Evolutionary conservation across 1,284 basidiomycete genomes (phyloP).

Genomic region (Rhodotorula mucilaginosa): DNA sequence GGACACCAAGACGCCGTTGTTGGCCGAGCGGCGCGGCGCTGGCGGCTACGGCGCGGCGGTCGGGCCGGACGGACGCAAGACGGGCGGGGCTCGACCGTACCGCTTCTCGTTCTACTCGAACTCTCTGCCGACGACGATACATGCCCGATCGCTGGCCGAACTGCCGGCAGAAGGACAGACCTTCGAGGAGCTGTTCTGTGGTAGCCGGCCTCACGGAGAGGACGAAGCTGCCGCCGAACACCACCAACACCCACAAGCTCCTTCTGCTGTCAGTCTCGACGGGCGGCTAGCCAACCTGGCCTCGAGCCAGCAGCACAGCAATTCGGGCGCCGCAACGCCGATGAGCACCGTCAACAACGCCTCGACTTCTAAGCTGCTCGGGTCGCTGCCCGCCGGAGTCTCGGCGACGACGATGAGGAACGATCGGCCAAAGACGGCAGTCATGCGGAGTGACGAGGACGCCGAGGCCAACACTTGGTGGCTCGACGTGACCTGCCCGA

Average conservation of each 20-base stretch:
- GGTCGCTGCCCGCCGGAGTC: slow-evolving; percentile 15
- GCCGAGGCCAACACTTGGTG: slow-evolving; percentile 88
- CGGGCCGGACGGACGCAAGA: slow-evolving; percentile 12
- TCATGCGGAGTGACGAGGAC: slow-evolving; percentile 53
- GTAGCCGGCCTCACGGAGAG: slow-evolving; percentile 47
- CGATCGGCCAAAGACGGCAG: slow-evolving; percentile 9
- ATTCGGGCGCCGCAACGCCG: not conserved
- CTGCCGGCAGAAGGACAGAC: slow-evolving; percentile 89
- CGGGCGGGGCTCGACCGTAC: slow-evolving; percentile 73
- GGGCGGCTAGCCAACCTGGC: slow-evolving; percentile 21
- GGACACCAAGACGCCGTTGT: slow-evolving; percentile 48
- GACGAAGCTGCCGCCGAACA: slow-evolving; percentile 21
- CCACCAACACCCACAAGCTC: slow-evolving; percentile 6
- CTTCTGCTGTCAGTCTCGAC: slow-evolving; percentile 18
- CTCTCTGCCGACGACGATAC: slow-evolving; percentile 85
- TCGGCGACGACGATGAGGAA: slow-evolving; percentile 18
- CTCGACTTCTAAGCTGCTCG: not conserved
- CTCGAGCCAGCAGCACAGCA: slow-evolving; percentile 14
- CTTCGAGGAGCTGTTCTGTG: slow-evolving; percentile 86
- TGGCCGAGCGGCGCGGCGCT: slow-evolving; percentile 43
- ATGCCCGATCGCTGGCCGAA: slow-evolving; percentile 87
- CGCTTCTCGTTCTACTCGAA: slow-evolving; percentile 99
- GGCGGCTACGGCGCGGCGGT: slow-evolving; percentile 21
- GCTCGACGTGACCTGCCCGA: slow-evolving; percentile 91
- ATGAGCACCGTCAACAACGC: slow-evolving; percentile 1